Percentiles rank a stretch among this genome's conserved stretches.
Evolutionary conservation across 768 basidiomycete species (phyloP).

Genomic region (Russula sp.): DNA sequence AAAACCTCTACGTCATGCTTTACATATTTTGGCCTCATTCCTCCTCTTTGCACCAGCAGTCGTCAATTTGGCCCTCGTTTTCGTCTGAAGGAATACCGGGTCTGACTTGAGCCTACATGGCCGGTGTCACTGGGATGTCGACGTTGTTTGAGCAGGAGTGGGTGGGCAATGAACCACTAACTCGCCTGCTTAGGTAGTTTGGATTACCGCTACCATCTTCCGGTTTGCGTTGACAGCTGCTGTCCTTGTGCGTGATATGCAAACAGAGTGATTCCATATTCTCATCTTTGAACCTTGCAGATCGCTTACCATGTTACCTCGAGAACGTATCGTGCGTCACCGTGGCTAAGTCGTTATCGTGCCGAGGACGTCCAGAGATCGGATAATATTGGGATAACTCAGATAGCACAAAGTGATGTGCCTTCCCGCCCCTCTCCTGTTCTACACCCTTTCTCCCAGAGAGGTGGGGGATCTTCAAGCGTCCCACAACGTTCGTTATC

Average conservation of each 20-base stretch:
- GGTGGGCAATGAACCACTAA: conserved; percentile 28
- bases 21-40: conserved; percentile 35
- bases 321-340: neutral
- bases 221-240: conserved; percentile 49
- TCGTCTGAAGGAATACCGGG: conserved; percentile 43
- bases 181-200: conserved; percentile 43
- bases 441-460: conserved; percentile 2
- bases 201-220: conserved; percentile 48
- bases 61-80: conserved; percentile 50
- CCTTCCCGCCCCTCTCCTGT: conserved; percentile 3
- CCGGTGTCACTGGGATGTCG: conserved; percentile 60
- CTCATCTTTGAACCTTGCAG: conserved; percentile 4
- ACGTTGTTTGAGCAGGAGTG: conserved; percentile 54
- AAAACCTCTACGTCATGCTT: conserved; percentile 37
- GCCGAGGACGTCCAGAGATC: conserved; percentile 1
- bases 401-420: neutral
- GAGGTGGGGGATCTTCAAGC: neutral
- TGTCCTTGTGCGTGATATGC: conserved; percentile 44
- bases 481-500: conserved; percentile 13
- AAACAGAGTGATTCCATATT: neutral
- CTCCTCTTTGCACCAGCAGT: conserved; percentile 48
- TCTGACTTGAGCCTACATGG: conserved; percentile 35
- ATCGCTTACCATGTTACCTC: conserved; percentile 3
- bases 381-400: conserved; percentile 1
- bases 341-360: neutral